phyloP scores from a whole-genome alignment of 208 protist species.

The Vickermania spadyakhi region DNA sequence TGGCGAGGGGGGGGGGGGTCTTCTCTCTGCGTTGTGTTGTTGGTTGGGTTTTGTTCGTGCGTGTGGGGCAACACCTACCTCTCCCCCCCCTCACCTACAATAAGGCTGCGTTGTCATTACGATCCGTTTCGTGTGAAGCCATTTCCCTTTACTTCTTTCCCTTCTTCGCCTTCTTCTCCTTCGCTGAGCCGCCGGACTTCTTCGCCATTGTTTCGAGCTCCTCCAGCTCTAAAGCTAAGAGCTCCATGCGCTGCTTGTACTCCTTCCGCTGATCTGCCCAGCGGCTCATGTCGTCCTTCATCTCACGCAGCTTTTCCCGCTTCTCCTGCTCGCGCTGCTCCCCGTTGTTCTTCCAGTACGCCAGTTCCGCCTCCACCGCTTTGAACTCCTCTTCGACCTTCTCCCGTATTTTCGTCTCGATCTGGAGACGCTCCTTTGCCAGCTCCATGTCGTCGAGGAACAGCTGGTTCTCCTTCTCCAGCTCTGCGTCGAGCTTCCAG shows the following conservation, averaged over 20 bases:
- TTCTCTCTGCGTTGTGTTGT: no score
- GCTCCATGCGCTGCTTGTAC: constrained; percentile 34
- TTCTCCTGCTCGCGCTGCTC: constrained; percentile 36
- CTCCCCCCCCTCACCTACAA: constrained; percentile 1
- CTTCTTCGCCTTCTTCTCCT: constrained; percentile 15
- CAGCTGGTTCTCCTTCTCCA: constrained; percentile 26
- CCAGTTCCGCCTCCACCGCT: constrained; percentile 33
- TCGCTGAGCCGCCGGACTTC: not conserved
- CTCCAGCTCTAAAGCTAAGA: constrained; percentile 26
- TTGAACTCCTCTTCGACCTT: constrained; percentile 52
- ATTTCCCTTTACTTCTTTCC: constrained; percentile 4
- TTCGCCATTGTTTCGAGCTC: constrained; percentile 25
- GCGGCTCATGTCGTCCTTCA: constrained; percentile 43
- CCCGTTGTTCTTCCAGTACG: constrained; percentile 42
- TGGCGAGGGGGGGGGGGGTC: no score
- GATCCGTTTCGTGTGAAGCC: no score
- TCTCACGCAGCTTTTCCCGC: constrained; percentile 23
- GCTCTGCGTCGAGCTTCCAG: constrained; percentile 37
- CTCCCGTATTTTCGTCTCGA: constrained; percentile 37
- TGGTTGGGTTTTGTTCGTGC: no score
- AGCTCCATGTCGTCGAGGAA: constrained; percentile 42
- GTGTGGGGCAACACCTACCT: no score
- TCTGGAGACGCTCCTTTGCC: constrained; percentile 32
- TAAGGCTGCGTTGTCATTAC: no score
- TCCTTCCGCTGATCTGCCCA: constrained; percentile 54